Percentiles rank a stretch among this genome's conserved stretches.
Evolutionary conservation across 371 early-diverging fungal genomes (phyloP).

Genomic region (Paraphysoderma sedebokerense): DNA sequence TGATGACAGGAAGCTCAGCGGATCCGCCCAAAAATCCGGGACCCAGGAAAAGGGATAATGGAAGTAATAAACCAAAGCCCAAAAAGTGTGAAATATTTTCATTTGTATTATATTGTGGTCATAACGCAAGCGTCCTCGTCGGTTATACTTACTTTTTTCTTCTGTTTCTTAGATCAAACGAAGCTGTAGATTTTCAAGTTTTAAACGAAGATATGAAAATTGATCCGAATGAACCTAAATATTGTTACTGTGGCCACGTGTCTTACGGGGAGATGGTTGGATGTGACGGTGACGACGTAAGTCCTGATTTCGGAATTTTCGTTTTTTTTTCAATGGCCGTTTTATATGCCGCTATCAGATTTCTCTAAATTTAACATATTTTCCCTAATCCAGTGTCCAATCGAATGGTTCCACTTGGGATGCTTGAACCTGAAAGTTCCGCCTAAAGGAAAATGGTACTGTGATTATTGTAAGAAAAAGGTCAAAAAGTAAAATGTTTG

Average conservation of each 20-base stretch:
- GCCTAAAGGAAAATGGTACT: conserved; percentile 88
- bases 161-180: too few relatives aligned
- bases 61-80: too few relatives aligned
- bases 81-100: too few relatives aligned
- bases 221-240: conserved; percentile 89
- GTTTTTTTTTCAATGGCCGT: background rate
- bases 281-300: conserved; percentile 79
- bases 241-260: conserved; percentile 88
- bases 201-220: conserved; percentile 58
- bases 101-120: too few relatives aligned
- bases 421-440: conserved; percentile 75
- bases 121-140: too few relatives aligned
- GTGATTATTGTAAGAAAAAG: conserved; percentile 48
- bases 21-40: too few relatives aligned
- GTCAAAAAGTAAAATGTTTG: conserved; percentile 21
- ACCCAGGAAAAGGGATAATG: too few relatives aligned
- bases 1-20: too few relatives aligned
- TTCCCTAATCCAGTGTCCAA: conserved; percentile 41
- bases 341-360: background rate
- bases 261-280: conserved; percentile 96
- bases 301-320: conserved; percentile 5
- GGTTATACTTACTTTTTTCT: too few relatives aligned
- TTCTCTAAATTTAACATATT: background rate
- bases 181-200: too few relatives aligned
- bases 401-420: conserved; percentile 90